Evolutionary conservation across 2,329 filamentous ascomycete genomes (phyloP).

Genomic region (Sphaerulina populicola): DNA sequence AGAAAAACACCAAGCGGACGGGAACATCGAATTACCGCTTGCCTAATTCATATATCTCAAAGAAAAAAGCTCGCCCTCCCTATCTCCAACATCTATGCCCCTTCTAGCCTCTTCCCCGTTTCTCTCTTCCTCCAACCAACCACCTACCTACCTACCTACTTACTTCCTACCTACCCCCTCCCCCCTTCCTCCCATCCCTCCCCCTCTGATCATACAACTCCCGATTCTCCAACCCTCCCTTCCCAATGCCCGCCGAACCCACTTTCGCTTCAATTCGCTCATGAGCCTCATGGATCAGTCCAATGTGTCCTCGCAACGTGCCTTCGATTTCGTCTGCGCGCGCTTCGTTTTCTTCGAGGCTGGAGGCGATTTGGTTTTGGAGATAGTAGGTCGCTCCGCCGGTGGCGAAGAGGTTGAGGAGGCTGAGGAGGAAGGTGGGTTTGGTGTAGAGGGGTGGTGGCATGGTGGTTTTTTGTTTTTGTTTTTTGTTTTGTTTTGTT

Average conservation of each 20-base stretch:
- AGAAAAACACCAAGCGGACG: too few species aligned
- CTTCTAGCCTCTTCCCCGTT: too few species aligned
- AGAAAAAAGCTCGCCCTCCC: too few species aligned
- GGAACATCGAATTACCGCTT: too few species aligned
- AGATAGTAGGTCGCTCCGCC: slow-evolving; percentile 16
- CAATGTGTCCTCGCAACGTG: slow-evolving; percentile 42
- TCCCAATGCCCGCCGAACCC: slow-evolving; percentile 29
- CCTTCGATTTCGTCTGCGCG: slow-evolving; percentile 43
- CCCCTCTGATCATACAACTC: slow-evolving; percentile 19
- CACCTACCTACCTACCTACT: too few species aligned
- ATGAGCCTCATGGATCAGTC: slow-evolving; percentile 41
- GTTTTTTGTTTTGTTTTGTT: too few species aligned
- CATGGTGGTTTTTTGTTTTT: background rate
- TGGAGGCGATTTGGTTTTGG: slow-evolving; percentile 30
- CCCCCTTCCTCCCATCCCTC: slow-evolving; percentile 14
- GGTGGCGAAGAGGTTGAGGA: slow-evolving; percentile 15
- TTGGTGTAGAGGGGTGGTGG: slow-evolving; percentile 1
- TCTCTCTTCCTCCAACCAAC: background rate
- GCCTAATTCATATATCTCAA: too few species aligned
- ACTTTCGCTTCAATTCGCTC: slow-evolving; percentile 39
- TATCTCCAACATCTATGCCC: too few species aligned
- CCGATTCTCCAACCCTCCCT: slow-evolving; percentile 13
- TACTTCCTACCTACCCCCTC: too few species aligned
- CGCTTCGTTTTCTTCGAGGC: slow-evolving; percentile 43
- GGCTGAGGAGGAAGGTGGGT: slow-evolving; percentile 2